Evolutionary conservation across 169 alveolate genomes (phyloP), one percentile per base, ranked within the genome.

Genomic region (Amoebophrya sp.): DNA sequence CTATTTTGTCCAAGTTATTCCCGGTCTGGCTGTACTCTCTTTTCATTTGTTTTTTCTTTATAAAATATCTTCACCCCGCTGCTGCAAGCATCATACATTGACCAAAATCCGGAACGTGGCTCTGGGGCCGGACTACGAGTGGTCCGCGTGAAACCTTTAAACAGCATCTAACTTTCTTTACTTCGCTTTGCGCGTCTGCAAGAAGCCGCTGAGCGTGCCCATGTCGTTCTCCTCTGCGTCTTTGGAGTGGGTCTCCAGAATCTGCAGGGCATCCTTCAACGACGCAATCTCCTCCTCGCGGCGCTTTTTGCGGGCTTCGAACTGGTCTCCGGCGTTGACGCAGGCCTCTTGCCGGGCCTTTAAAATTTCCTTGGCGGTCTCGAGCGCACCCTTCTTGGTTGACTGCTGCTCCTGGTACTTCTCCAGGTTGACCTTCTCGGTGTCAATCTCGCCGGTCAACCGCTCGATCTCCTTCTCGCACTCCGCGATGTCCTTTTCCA

Each of bases 321-420:
- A 66, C 83, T 66, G 83, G 32, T 66, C 83, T 66, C 83, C 83
- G 83, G 83, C 83, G 35, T 66, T 66, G 12, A 66, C 83, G 35
- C 83, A 66, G 38, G 83, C 83, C 83, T 66, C 83, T 25, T 66
- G 83, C 1, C 83, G 83, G 10, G 83, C 83, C 83, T 66, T 66
- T 25, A 66, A 25, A n/a, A 66, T 66, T 25, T 66, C 83, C 83
- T 66, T 66, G 35, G 83, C 83, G 2, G 83, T 66, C 83, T 66
- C 83, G 32, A 66, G 83, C 39, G 83, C 12, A 0, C 83, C 83
- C 39, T 66, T 66, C 35, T 66, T 66, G 35, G 83, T 66, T 2
- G 29, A 18, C 83, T 25, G 29, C 32, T 66, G 32, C 83, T 66
- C 35, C 35, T 66, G 12, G 35, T 25, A 66, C 83, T 66, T 66